These are phyloP conservation scores for Aspergillus ellipticus DNA, from an alignment of 495 filamentous ascomycete species.

Conservation along the genomic window DNA sequence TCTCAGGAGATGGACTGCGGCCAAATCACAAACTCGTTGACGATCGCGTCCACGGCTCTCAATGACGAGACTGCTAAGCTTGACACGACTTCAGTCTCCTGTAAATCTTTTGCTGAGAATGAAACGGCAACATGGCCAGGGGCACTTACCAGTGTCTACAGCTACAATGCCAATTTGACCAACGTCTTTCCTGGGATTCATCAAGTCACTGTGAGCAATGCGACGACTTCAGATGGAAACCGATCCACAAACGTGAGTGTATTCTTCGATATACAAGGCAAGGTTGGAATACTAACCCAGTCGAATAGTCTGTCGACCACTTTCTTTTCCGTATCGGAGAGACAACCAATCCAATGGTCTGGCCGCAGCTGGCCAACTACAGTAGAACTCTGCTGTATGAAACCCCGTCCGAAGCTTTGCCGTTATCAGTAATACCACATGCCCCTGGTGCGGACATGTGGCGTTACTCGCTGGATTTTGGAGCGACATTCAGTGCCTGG, in stretches of 20 bases:
- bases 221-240: constrained; percentile 31
- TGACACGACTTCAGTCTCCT: constrained; percentile 36
- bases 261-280: not conserved
- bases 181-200: constrained; percentile 63
- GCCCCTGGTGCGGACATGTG: constrained; percentile 61
- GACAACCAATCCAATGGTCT: constrained; percentile 57
- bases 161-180: constrained; percentile 36
- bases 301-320: constrained; percentile 33
- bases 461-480: constrained; percentile 60
- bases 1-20: constrained; percentile 60
- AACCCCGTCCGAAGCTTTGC: not conserved
- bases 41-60: constrained; percentile 30
- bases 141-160: not conserved
- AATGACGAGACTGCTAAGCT: constrained; percentile 23
- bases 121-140: constrained; percentile 28
- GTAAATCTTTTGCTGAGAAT: constrained; percentile 26
- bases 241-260: constrained; percentile 38
- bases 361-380: constrained; percentile 2
- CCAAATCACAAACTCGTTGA: constrained; percentile 49
- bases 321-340: constrained; percentile 55
- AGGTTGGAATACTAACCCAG: not conserved
- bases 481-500: constrained; percentile 57
- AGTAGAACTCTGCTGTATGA: not conserved
- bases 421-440: constrained; percentile 40
- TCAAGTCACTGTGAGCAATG: constrained; percentile 53